Conservation (phyloP, 306 rosid genomes). For the Hippophae tibetana region DNA sequence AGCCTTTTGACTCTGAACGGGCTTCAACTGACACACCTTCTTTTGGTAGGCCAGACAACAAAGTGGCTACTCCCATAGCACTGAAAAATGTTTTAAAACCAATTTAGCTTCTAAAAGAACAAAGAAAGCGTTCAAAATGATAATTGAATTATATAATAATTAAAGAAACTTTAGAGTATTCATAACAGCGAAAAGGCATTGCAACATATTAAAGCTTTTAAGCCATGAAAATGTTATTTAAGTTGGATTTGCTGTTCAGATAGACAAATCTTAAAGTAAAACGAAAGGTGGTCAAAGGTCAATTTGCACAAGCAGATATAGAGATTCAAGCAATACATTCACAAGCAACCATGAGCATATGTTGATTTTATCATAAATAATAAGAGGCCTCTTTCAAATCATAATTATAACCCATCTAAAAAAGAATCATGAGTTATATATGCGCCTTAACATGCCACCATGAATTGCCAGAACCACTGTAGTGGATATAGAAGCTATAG, state of each 20-base stretch:
- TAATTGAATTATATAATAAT: no score
- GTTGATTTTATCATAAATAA: not conserved
- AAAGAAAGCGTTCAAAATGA: no score
- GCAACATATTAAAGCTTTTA: not conserved
- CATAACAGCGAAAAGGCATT: not conserved
- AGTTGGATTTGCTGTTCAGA: constrained; percentile 8
- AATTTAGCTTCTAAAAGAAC: not conserved
- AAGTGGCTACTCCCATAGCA: constrained; percentile 66
- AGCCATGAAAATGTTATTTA: not conserved
- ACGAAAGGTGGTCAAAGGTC: not conserved
- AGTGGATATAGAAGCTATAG: not conserved
- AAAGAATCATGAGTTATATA: no score
- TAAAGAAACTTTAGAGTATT: not conserved
- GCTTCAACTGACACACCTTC: constrained; percentile 94
- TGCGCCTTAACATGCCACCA: not conserved
- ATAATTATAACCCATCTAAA: no score
- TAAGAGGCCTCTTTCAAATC: no score
- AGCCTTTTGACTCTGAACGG: constrained; percentile 80
- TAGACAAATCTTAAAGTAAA: constrained; percentile 14
- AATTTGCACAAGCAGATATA: not conserved
- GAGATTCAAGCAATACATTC: not conserved
- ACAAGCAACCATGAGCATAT: not conserved
- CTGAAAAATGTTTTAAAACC: constrained; percentile 26
- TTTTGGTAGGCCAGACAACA: constrained; percentile 89
- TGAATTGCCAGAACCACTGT: not conserved